Conservation (phyloP, 73 alveolate genomes). For the Paramecium biaurelia region DNA sequence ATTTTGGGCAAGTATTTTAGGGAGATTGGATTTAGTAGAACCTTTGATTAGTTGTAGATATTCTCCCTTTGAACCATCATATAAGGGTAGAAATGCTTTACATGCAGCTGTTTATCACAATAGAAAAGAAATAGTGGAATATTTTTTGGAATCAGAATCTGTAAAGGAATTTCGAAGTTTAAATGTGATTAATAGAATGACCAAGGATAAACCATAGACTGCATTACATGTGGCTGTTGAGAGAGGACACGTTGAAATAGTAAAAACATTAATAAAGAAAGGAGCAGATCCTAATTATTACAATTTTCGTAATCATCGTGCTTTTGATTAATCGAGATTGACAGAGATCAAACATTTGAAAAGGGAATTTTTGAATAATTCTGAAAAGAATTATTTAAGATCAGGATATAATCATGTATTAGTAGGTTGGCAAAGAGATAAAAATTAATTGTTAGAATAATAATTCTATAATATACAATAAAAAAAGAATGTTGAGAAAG, state of each 20-base stretch:
- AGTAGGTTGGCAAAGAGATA: not conserved
- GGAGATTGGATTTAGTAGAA: not conserved
- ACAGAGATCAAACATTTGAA: not conserved
- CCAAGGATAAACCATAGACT: not conserved
- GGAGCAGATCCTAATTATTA: slow-evolving; percentile 19
- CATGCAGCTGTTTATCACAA: not conserved
- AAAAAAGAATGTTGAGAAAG: not conserved
- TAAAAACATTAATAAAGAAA: not conserved
- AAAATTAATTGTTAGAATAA: not conserved
- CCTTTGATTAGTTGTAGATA: not conserved
- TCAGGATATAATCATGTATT: slow-evolving; percentile 2
- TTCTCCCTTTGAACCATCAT: slow-evolving; percentile 4
- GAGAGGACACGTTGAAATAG: not conserved
- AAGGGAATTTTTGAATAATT: not conserved
- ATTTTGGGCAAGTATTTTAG: not conserved
- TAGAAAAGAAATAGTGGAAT: not conserved
- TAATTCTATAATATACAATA: not conserved
- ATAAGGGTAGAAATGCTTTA: slow-evolving; percentile 1
- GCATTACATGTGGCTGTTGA: not conserved
- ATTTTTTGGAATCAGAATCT: not conserved
- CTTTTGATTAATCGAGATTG: not conserved
- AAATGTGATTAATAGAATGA: not conserved
- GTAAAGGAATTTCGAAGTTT: not conserved
- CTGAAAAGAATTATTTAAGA: not conserved
- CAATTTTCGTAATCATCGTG: not conserved